phyloP scores from a whole-genome alignment of 352 stramenopile species.

The Phytophthora ohioensis region DNA sequence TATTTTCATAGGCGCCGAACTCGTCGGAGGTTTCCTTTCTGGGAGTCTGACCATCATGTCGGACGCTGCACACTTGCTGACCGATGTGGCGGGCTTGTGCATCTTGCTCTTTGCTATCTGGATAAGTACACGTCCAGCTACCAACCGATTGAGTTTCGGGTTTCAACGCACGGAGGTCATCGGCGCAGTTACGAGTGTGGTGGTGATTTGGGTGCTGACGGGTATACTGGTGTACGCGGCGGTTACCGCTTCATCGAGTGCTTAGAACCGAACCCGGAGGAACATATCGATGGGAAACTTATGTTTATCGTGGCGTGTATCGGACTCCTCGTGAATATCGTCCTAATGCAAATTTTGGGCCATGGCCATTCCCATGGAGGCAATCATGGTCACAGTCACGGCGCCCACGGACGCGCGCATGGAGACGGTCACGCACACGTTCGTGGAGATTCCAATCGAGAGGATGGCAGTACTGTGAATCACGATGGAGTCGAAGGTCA shows the following conservation, averaged over 20 bases:
- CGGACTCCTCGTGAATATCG: conserved; percentile 95
- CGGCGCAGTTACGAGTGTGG: conserved; percentile 93
- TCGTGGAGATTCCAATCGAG: conserved; percentile 10
- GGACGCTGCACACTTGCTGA: conserved; percentile 71
- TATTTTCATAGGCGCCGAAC: conserved; percentile 95
- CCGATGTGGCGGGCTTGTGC: conserved; percentile 64
- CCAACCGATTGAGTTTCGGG: conserved; percentile 88
- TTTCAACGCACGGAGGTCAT: conserved; percentile 94
- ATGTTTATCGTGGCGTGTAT: conserved; percentile 96
- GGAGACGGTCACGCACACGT: conserved; percentile 9
- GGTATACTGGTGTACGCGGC: conserved; percentile 94
- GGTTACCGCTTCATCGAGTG: conserved; percentile 81
- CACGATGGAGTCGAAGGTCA: conserved; percentile 12
- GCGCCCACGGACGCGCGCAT: conserved; percentile 8
- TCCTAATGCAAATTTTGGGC: conserved; percentile 92
- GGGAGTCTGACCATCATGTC: conserved; percentile 94
- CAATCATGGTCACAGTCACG: neutral
- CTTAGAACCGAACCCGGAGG: conserved; percentile 67
- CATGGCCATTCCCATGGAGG: conserved; percentile 62
- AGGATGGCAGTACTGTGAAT: neutral
- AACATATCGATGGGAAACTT: conserved; percentile 92
- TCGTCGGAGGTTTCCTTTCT: conserved; percentile 91
- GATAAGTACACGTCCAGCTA: conserved; percentile 61
- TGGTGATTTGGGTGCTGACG: conserved; percentile 93
- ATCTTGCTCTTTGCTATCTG: conserved; percentile 73